Base-by-base conservation (phyloP, 1,139 yeast genomes). In the Taphrina communis region DNA sequence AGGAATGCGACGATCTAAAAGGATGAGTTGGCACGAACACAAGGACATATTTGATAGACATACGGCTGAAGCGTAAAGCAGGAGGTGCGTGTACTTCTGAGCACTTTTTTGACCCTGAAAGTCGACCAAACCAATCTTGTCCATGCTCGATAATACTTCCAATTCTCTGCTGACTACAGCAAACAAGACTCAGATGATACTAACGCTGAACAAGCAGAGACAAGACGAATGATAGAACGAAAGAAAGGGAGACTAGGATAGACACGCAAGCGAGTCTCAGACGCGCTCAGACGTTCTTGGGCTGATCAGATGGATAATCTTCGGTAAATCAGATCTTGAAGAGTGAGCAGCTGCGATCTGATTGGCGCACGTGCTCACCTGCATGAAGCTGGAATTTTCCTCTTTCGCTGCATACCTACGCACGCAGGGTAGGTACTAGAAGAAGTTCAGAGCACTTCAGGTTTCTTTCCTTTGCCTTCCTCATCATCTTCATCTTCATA, bases 101-200 rank as follows among this genome's bases (percentile, higher is more conserved):
- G 61, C 61, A 42, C 17, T 44, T 31, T 44, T 36, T 17, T 63
- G 67, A 14, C 67, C 67, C 42, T 63, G 36, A 25, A 53, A 63
- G 55, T 63, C 67, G n/a, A 63, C 21, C 41, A 56, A 42, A 38
- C 67, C 67, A 38, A 63, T 53, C 48, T 55, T 53, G 50, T 63
- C 67, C 67, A 63, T 63, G 7, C 36, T 39, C 14, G 2, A 39
- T 39, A 4, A 25, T 25, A 25, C 31, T 2, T 25, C 31, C 31
- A 25, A 25, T 25, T 25, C 31, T 25, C 31, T 25, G 31, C 51
- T 46, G 19, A 31, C 39, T 35, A 36, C 21, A 46, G 46, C 31
- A 4, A 25, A 25, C 31, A 25, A 25, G 31, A 25, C 4, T 25
- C 4, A 25, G 31, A 25, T 25, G 31, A 25, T 25, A 25, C 31